Base-by-base conservation (phyloP, 2,329 filamentous ascomycete genomes). In the Cercospora zeae-maydis region DNA sequence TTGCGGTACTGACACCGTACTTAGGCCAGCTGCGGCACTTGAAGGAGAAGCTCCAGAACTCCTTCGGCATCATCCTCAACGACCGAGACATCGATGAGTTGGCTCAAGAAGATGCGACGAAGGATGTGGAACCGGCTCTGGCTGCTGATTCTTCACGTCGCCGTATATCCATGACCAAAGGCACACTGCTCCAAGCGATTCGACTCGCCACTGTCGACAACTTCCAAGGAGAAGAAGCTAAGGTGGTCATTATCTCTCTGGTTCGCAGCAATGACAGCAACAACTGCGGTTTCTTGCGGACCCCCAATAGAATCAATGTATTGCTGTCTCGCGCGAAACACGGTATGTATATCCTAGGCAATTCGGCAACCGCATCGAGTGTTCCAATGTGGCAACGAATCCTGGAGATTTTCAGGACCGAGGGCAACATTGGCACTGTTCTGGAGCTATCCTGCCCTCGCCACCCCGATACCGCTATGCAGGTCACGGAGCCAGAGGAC, bases 171-270 rank as follows among this genome's bases (percentile, higher is more conserved):
- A 6, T 37, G 14, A 55, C 52, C 1, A 64, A 63, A 27, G 57
- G 56, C 31, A 65, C 14, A 2, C 57, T 66, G 13, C 16, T 49
- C 1, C 30, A 68, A 19, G 61, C 61, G 7, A 9, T 68, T 13
- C 61, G 63, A 4, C 54, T 66, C 3, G 65, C 65, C 7, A 66
- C 87, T 0, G 83, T 91, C 0, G 73, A 75, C 67, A 92, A 92
- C 66, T 92, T 91, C 59, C 88, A 93, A 67, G 90, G 89, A 0
- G 89, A 93, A 71, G 89, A 93, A 69, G 87, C 86, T 1, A 88
- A 89, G 56, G 78, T 93, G 5, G 79, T 93, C 0, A 78, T 93
- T 2, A 78, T 93, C 0, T 90, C 88, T 0, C 78, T 93, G 0
- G 88, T 92, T 0, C 83, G 90, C 39, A 90, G 88, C 75, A 93